Percentiles rank a stretch among this genome's conserved stretches.
Conservation (phyloP, 2,329 filamentous ascomycete genomes). For the Zasmidium cellare region DNA sequence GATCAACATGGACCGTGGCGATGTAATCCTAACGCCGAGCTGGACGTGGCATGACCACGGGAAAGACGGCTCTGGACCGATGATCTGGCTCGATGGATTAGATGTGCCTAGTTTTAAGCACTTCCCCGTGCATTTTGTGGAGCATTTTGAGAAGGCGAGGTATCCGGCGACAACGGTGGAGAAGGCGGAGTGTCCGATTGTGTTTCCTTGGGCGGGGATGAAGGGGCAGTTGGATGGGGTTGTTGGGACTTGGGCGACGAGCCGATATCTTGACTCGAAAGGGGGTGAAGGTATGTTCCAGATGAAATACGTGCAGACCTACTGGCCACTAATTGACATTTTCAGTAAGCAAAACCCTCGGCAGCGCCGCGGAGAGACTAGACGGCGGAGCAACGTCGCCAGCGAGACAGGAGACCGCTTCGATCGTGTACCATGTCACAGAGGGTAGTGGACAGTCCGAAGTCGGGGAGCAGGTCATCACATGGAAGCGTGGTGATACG, state of each 20-base stretch:
- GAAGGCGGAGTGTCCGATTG: not conserved
- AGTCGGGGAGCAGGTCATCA: slow-evolving; percentile 40
- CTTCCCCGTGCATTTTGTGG: slow-evolving; percentile 56
- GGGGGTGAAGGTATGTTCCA: too few species aligned
- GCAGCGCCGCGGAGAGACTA: not conserved
- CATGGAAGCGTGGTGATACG: slow-evolving; percentile 55
- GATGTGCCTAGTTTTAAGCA: slow-evolving; percentile 48
- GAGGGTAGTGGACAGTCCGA: slow-evolving; percentile 45
- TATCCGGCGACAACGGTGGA: not conserved
- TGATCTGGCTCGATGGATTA: slow-evolving; percentile 59
- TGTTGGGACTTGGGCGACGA: not conserved
- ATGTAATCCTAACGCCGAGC: slow-evolving; percentile 58
- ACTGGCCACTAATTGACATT: too few species aligned
- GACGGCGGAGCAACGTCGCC: not conserved
- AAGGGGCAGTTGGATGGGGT: not conserved
- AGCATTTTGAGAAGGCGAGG: slow-evolving; percentile 50
- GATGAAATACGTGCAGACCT: too few species aligned
- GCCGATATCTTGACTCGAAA: too few species aligned
- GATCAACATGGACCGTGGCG: slow-evolving; percentile 53
- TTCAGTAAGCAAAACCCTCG: not conserved
- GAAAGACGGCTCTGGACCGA: slow-evolving; percentile 52
- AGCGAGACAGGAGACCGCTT: slow-evolving; percentile 50
- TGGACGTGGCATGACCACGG: slow-evolving; percentile 65
- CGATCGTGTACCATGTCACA: slow-evolving; percentile 56
- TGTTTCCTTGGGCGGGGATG: not conserved